phyloP scores from a whole-genome alignment of 2,329 filamentous ascomycete species.

The Onygenales sp. region DNA sequence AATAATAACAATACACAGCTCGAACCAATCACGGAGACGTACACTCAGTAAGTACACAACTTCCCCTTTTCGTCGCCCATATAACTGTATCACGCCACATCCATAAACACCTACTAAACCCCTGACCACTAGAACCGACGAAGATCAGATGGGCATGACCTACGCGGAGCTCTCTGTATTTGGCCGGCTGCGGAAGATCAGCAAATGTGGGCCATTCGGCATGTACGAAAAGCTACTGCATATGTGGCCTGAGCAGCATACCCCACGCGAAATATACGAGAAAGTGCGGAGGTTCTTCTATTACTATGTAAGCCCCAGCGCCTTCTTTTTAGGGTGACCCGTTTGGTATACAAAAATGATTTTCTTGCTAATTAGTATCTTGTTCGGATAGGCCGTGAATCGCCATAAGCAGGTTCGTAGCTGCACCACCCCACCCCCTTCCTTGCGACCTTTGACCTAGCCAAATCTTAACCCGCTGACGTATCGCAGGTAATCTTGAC shows the following conservation, averaged over 20 bases:
- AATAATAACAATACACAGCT: slow-evolving; percentile 26
- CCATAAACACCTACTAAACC: neutral
- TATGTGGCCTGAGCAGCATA: slow-evolving; percentile 30
- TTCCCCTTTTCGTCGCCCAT: neutral
- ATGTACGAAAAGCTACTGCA: slow-evolving; percentile 43
- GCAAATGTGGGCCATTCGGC: slow-evolving; percentile 43
- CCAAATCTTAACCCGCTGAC: neutral
- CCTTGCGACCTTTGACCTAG: neutral
- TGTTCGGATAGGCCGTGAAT: slow-evolving; percentile 37
- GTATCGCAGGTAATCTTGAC: slow-evolving; percentile 33
- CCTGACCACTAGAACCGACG: slow-evolving; percentile 30
- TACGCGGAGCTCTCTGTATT: slow-evolving; percentile 46
- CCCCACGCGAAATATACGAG: slow-evolving; percentile 10
- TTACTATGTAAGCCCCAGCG: slow-evolving; percentile 6
- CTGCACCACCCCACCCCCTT: neutral
- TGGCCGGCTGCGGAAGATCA: slow-evolving; percentile 41
- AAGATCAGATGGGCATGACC: slow-evolving; percentile 40
- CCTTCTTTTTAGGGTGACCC: neutral
- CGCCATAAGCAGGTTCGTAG: slow-evolving; percentile 47
- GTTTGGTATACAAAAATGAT: neutral
- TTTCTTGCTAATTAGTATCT: neutral
- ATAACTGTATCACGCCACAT: neutral
- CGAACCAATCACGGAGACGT: slow-evolving; percentile 54
- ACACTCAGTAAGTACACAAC: slow-evolving; percentile 33
- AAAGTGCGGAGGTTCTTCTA: slow-evolving; percentile 34